Conservation (phyloP, 148 eudicot species). For the Cornus controversa region DNA sequence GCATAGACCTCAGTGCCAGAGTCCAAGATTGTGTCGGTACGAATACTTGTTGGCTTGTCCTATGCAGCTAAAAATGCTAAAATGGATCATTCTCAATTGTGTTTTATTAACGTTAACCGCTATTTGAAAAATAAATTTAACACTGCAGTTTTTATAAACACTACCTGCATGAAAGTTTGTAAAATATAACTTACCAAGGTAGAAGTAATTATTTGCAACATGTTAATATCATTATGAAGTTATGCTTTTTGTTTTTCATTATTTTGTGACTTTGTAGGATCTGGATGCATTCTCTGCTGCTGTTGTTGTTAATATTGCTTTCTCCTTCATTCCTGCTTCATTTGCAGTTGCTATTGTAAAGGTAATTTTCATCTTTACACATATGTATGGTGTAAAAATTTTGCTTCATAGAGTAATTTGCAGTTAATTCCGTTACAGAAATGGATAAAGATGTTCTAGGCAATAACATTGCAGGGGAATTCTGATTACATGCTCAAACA, state of each 20-base stretch:
- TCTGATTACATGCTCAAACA: not conserved
- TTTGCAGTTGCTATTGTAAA: slow-evolving; percentile 96
- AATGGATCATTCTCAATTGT: too few relatives aligned
- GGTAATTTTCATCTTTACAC: slow-evolving; percentile 37
- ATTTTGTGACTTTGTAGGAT: slow-evolving; percentile 52
- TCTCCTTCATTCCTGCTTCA: slow-evolving; percentile 94
- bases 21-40: too few relatives aligned
- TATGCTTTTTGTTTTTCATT: not conserved
- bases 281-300: slow-evolving; percentile 97
- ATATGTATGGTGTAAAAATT: slow-evolving; percentile 1
- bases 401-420: not conserved
- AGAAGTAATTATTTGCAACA: not conserved
- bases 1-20: too few relatives aligned
- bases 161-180: not conserved
- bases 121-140: too few relatives aligned
- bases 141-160: not conserved
- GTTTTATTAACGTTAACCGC: too few relatives aligned
- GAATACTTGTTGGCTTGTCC: too few relatives aligned
- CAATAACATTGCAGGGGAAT: not conserved
- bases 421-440: not conserved
- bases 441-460: not conserved
- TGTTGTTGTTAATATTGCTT: slow-evolving; percentile 72
- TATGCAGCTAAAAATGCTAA: too few relatives aligned
- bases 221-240: not conserved
- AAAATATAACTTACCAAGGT: not conserved